A percentile compares a stretch with the other conserved stretches of the same genome.
These are phyloP conservation scores for Syzygium grande DNA, from an alignment of 345 rosid genomes.

Conservation along the genomic window DNA sequence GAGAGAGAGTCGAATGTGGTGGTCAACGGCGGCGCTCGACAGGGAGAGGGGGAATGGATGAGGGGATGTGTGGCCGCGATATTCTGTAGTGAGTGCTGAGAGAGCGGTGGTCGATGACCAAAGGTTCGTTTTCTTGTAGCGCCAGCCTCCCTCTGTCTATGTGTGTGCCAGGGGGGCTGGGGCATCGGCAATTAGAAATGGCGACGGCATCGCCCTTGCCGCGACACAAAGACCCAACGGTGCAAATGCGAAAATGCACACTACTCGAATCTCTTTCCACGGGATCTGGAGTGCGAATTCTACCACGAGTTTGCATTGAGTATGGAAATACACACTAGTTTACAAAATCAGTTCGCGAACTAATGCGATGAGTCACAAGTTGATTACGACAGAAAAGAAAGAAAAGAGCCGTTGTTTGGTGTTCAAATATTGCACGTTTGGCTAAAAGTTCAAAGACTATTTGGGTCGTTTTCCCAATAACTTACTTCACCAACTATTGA, in stretches of 20 bases:
- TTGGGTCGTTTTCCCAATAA: not conserved
- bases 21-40: not conserved
- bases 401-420: too few species aligned
- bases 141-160: not conserved
- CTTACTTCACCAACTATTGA: not conserved
- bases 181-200: not conserved
- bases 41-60: not conserved
- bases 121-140: not conserved
- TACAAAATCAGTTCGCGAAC: too few species aligned
- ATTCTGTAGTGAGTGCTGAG: not conserved
- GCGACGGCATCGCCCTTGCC: not conserved
- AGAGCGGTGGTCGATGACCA: too few species aligned
- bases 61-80: not conserved
- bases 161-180: not conserved
- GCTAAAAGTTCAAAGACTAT: too few species aligned
- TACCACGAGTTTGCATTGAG: not conserved
- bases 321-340: too few species aligned
- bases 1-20: not conserved
- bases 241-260: not conserved
- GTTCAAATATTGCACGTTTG: too few species aligned
- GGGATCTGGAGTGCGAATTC: not conserved
- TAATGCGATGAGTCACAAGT: too few species aligned
- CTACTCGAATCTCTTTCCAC: not conserved
- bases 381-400: too few species aligned
- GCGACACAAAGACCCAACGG: not conserved